Evolutionary conservation across 169 alveolate species (phyloP), one percentile per base, ranked within the genome.

Genomic region (Plasmodium ovale): DNA sequence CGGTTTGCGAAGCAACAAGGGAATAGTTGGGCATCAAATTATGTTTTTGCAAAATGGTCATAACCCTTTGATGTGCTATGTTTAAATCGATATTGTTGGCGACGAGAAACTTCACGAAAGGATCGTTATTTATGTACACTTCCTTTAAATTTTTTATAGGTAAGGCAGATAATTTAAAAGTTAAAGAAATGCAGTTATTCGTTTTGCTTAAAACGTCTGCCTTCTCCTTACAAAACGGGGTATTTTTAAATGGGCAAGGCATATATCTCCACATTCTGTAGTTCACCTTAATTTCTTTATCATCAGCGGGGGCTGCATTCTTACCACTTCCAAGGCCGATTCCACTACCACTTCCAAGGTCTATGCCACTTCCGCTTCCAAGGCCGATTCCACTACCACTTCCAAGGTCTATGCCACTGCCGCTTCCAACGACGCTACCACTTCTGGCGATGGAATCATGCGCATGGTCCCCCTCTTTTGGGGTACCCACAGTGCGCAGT

Each of bases 21-120:
- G 91, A 85, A 60, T 85, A 85, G 35, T 85, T 85, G 9, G 91
- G 74, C 53, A 42, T 68, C n/a, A 85, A 49, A 31, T 85, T 69
- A 72, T 69, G 58, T 42, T 39, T 58, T 62, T 70, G 73, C 27
- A 70, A 51, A 56, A 69, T 70, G 4, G 56, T 56, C 87, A 85
- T 69, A 47, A 85, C 87, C 47, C 73, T 60, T 62, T 85, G 58
- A 33, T 85, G 91, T 23, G 87, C 87, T 56, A 85, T 31, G 59
- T 85, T 85, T 49, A 85, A 69, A 62, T 85, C 91, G 27, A 85
- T 85, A 39, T 85, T 68, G 51, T 85, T 56, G 7, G 39, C 16
- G 31, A 85, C 71, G 21, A 85, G 73, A 70, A 69, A 85, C 58
- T 85, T 85, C 29, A 70, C 68, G 23, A 68, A 85, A 23, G 82